Conservation (phyloP, 768 basidiomycete genomes). For the Phanerochaete sordida region DNA sequence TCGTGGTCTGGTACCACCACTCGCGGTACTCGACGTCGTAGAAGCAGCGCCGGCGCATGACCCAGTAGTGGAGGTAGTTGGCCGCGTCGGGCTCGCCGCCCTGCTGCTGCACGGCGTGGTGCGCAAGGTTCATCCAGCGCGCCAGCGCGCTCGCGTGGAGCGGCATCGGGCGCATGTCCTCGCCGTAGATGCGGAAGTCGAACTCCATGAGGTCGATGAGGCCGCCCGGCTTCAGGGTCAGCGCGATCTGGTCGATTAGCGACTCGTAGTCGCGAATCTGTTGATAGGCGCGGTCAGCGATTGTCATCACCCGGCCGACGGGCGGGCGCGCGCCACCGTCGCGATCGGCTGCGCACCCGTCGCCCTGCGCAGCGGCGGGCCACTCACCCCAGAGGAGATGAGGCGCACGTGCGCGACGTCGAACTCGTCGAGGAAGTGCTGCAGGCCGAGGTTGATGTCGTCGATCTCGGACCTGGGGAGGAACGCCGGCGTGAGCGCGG, state of each 20-base stretch:
- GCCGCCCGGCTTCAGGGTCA: conserved; percentile 67
- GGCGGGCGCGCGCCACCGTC: too few relatives aligned
- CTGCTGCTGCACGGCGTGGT: conserved; percentile 46
- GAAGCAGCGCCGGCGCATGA: conserved; percentile 50
- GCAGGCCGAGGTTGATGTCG: conserved; percentile 82
- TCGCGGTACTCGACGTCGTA: conserved; percentile 56
- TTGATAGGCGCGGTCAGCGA: conserved; percentile 5
- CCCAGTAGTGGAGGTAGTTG: conserved; percentile 50
- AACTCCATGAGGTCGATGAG: conserved; percentile 65
- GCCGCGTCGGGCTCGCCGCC: conserved; percentile 69
- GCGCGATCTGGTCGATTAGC: conserved; percentile 64
- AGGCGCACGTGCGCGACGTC: conserved; percentile 70
- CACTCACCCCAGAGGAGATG: conserved; percentile 66
- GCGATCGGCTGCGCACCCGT: too few relatives aligned
- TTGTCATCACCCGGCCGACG: conserved; percentile 12
- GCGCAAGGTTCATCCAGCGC: conserved; percentile 56
- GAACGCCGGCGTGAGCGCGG: background rate
- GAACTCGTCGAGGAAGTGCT: conserved; percentile 78
- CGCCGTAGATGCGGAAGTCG: conserved; percentile 63
- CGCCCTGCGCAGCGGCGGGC: conserved; percentile 13
- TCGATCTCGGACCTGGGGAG: conserved; percentile 69
- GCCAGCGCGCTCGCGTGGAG: conserved; percentile 31
- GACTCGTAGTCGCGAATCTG: conserved; percentile 67
- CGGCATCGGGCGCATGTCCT: conserved; percentile 40
- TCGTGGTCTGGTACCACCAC: conserved; percentile 61